Conservation (phyloP, 2,329 filamentous ascomycete species). For the Tolypocladium album region DNA sequence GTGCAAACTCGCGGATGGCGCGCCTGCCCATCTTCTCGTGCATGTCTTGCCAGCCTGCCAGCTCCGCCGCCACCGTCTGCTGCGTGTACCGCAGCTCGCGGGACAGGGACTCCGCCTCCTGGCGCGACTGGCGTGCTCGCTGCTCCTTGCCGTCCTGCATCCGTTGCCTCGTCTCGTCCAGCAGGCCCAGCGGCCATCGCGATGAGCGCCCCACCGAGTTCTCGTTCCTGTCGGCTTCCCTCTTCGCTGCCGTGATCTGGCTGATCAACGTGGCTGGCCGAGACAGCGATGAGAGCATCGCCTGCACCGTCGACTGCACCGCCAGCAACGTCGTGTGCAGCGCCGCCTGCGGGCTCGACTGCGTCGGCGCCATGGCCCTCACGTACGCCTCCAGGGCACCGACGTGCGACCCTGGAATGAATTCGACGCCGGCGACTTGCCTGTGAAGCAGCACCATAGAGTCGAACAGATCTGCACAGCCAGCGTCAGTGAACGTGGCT, state of each 20-base stretch:
- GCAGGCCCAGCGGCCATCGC: conserved; percentile 68
- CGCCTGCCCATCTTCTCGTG: conserved; percentile 66
- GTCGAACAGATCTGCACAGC: conserved; percentile 53
- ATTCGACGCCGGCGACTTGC: conserved; percentile 45
- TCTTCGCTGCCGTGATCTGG: conserved; percentile 62
- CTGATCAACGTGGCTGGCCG: conserved; percentile 70
- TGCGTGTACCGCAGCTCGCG: conserved; percentile 84
- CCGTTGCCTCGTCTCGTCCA: conserved; percentile 80
- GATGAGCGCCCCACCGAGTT: conserved; percentile 64
- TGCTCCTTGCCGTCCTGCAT: conserved; percentile 77
- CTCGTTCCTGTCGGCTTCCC: conserved; percentile 67
- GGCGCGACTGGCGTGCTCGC: conserved; percentile 58
- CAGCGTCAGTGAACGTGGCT: background rate
- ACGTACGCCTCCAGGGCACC: conserved; percentile 65
- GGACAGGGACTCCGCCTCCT: conserved; percentile 63
- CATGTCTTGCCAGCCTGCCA: conserved; percentile 90
- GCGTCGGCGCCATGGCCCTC: conserved; percentile 50
- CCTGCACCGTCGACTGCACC: conserved; percentile 73
- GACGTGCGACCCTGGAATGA: conserved; percentile 58
- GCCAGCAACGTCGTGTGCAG: conserved; percentile 71
- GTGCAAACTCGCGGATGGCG: conserved; percentile 67
- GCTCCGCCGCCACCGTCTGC: conserved; percentile 80
- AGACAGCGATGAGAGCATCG: conserved; percentile 68
- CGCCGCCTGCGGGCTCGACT: conserved; percentile 60
- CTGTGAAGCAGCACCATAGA: conserved; percentile 45